These are phyloP conservation scores for Xanthoconium separans DNA, from an alignment of 1,284 basidiomycete species.

Conservation along the genomic window DNA sequence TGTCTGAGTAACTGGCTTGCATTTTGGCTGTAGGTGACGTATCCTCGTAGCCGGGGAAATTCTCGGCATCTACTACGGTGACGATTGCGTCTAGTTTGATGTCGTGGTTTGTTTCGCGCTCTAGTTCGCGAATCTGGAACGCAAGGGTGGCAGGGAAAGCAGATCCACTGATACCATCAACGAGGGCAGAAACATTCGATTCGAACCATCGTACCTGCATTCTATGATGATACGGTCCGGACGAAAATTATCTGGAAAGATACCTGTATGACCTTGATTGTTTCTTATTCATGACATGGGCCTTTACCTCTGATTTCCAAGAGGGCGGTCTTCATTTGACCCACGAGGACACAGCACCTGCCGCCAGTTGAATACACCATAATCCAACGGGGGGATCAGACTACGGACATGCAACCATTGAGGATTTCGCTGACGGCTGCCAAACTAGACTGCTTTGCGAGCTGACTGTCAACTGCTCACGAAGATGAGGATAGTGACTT, in stretches of 20 bases:
- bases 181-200: background rate
- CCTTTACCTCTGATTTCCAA: conserved; percentile 76
- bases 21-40: conserved; percentile 85
- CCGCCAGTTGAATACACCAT: background rate
- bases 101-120: conserved; percentile 69
- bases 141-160: conserved; percentile 89
- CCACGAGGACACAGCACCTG: conserved; percentile 89
- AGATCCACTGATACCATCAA: conserved; percentile 58
- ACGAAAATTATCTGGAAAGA: conserved; percentile 62
- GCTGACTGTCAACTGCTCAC: conserved; percentile 76
- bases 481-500: conserved; percentile 3
- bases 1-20: conserved; percentile 91
- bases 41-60: conserved; percentile 89
- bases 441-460: conserved; percentile 80
- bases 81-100: conserved; percentile 86
- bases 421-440: conserved; percentile 87
- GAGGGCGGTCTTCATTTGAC: conserved; percentile 87
- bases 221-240: conserved; percentile 92
- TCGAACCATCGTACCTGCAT: conserved; percentile 68
- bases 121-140: conserved; percentile 87
- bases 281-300: background rate
- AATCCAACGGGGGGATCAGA: background rate
- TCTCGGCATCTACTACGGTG: conserved; percentile 88
- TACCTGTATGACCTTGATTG: background rate
- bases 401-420: conserved; percentile 84